Base-by-base conservation (phyloP, 352 stramenopile genomes). In the Phytophthora cactorum region DNA sequence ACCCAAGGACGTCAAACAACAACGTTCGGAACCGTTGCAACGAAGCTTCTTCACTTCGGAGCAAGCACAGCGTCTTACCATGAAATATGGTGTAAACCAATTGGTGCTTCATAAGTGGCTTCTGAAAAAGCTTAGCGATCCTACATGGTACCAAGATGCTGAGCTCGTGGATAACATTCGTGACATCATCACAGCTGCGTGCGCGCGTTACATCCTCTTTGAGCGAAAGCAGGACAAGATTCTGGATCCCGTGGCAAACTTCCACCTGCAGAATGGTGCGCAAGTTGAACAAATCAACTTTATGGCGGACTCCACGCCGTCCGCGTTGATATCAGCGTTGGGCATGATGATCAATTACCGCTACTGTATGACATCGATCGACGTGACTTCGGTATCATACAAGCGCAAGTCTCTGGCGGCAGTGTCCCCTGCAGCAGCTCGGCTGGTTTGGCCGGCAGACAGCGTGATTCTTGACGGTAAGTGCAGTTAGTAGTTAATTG, bases 291-390 rank as follows among this genome's bases (percentile, higher is more conserved):
- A 93, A 50, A 76, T 96, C 55, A 94, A 96, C 52, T 96, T 94
- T 52, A 74, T 88, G 36, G 88, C 86, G 0, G 85, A 96, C 59
- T 77, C 74, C 14, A 89, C 84, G 3, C 61, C 69, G 7, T 70
- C 78, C 15, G 80, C 79, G 9, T 59, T 92, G 34, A 55, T 59
- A 14, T 77, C 55, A 7, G 78, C 83, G 22, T 76, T 89, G 5
- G 83, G 81, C 7, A 87, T 92, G 68, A 96, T 96, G 88, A 90
- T 96, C 73, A 96, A 96, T 66, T 96, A 96, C 58, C 84, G 88
- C 47, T 96, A 96, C 59, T 90, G 82, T 59, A 93, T 96, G 83
- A 91, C 75, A 5, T 90, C 82, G 31, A 86, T 92, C 51, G 79
- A 92, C 29, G 68, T 79, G 5, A 93, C 88, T 11, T 94, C 86